These are phyloP conservation scores for Cyberlindnera maclurae DNA, from an alignment of 805 yeast species.

Conservation along the genomic window DNA sequence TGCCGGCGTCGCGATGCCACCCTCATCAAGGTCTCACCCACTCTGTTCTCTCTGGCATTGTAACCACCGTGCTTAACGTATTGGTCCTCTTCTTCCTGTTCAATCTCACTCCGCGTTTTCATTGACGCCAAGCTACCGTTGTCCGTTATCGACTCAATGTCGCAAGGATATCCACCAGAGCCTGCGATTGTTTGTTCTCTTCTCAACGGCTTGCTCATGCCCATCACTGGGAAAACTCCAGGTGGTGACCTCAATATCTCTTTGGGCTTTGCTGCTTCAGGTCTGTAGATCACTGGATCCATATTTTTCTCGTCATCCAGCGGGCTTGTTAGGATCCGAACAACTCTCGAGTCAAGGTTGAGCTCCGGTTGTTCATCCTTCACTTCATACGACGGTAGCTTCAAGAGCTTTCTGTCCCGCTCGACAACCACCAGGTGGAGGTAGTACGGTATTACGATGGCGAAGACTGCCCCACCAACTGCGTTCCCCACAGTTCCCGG, in stretches of 20 bases:
- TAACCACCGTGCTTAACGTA: conserved; percentile 23
- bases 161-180: neutral
- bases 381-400: conserved; percentile 62
- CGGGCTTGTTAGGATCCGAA: conserved; percentile 34
- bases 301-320: conserved; percentile 5
- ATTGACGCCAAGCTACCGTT: no score
- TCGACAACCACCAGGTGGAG: conserved; percentile 69
- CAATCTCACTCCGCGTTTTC: conserved; percentile 5
- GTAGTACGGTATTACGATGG: conserved; percentile 61
- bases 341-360: conserved; percentile 73
- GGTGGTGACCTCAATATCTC: conserved; percentile 46
- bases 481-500: conserved; percentile 73
- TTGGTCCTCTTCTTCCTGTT: conserved; percentile 24
- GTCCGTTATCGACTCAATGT: neutral
- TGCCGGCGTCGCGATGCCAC: conserved; percentile 13
- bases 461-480: conserved; percentile 71
- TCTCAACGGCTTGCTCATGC: conserved; percentile 61
- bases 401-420: conserved; percentile 51
- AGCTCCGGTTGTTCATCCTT: conserved; percentile 78
- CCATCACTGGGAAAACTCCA: conserved; percentile 74
- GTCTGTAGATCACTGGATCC: conserved; percentile 17
- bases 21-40: conserved; percentile 29
- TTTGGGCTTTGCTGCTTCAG: conserved; percentile 9
- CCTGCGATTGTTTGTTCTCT: conserved; percentile 55
- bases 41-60: conserved; percentile 27